These are phyloP conservation scores for Pestalotiopsis sp. DNA, from an alignment of 2,329 filamentous ascomycete genomes.

Conservation along the genomic window DNA sequence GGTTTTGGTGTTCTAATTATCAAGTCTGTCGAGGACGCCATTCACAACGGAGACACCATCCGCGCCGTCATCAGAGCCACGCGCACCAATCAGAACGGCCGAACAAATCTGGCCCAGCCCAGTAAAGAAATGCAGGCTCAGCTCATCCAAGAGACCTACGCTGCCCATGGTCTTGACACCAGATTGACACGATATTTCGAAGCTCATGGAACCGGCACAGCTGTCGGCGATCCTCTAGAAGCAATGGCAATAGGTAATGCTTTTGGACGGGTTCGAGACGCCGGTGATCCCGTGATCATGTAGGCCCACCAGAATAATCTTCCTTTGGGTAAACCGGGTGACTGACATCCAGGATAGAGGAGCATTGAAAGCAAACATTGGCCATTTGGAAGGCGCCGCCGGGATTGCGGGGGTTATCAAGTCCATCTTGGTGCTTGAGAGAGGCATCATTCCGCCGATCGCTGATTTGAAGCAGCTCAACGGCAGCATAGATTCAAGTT, in stretches of 20 bases:
- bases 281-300: slow-evolving; percentile 19
- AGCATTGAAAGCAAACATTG: too few species aligned
- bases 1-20: slow-evolving; percentile 12
- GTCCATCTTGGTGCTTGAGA: too few species aligned
- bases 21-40: slow-evolving; percentile 13
- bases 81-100: background rate
- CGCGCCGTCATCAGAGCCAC: slow-evolving; percentile 8
- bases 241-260: slow-evolving; percentile 20
- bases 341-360: too few species aligned
- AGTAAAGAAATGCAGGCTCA: too few species aligned
- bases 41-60: slow-evolving; percentile 15
- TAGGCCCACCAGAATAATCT: slow-evolving; percentile 23
- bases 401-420: too few species aligned
- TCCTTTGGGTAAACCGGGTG: background rate
- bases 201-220: slow-evolving; percentile 30
- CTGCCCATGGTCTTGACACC: slow-evolving; percentile 31
- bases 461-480: too few species aligned
- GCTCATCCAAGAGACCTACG: slow-evolving; percentile 28
- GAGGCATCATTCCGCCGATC: too few species aligned
- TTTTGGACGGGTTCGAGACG: slow-evolving; percentile 1
- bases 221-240: slow-evolving; percentile 27
- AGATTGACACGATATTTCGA: slow-evolving; percentile 36
- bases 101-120: background rate
- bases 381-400: too few species aligned
- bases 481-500: too few species aligned